Conservation (phyloP, 768 basidiomycete species). For the Hygrophorus russula region DNA sequence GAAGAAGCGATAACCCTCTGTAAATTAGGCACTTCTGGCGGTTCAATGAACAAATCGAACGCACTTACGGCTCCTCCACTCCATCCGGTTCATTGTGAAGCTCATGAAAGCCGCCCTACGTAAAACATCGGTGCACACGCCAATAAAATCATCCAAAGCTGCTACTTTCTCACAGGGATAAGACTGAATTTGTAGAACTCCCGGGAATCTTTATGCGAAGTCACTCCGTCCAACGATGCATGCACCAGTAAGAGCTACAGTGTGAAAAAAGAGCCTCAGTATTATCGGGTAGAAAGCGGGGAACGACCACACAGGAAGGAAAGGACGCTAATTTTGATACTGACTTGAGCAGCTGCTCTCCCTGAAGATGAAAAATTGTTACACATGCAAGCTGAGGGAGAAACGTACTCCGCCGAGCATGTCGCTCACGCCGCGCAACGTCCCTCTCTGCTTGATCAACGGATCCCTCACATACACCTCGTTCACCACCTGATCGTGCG, state of each 20-base stretch:
- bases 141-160: too few relatives aligned
- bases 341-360: slow-evolving; percentile 38
- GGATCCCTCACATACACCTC: slow-evolving; percentile 52
- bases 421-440: slow-evolving; percentile 44
- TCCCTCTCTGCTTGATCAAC: slow-evolving; percentile 40
- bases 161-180: slow-evolving; percentile 24
- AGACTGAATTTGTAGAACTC: slow-evolving; percentile 3
- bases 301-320: slow-evolving; percentile 42
- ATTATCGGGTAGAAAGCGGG: not conserved
- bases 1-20: too few relatives aligned
- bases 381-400: not conserved
- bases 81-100: slow-evolving; percentile 63
- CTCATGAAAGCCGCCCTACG: slow-evolving; percentile 62
- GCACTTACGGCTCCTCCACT: slow-evolving; percentile 57
- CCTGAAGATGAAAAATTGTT: slow-evolving; percentile 28
- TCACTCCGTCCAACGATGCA: slow-evolving; percentile 3
- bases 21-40: too few relatives aligned
- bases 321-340: slow-evolving; percentile 50
- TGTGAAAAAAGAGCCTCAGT: slow-evolving; percentile 12
- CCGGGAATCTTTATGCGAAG: slow-evolving; percentile 1
- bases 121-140: too few relatives aligned
- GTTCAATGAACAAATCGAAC: too few relatives aligned
- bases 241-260: slow-evolving; percentile 31
- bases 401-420: slow-evolving; percentile 47
- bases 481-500: slow-evolving; percentile 40